phyloP scores from a whole-genome alignment of 2,329 filamentous ascomycete genomes.

The Colletotrichum tropicale region DNA sequence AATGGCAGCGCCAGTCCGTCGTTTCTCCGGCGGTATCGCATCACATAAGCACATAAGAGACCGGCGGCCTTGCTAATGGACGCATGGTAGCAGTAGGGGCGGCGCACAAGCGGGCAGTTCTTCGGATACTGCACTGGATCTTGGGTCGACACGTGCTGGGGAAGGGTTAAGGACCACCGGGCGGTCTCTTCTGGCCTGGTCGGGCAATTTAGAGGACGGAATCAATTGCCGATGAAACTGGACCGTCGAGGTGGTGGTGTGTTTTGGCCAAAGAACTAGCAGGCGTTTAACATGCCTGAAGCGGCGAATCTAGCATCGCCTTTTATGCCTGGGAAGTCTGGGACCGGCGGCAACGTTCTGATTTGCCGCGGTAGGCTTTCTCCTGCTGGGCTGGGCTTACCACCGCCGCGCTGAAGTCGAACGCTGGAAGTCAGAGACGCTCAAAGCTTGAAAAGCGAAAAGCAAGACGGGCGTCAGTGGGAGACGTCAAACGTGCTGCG shows the following conservation, averaged over 20 bases:
- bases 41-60: neutral
- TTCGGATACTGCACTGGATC: neutral
- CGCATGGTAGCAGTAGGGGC: neutral
- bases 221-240: neutral
- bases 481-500: neutral
- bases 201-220: neutral
- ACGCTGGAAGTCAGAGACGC: neutral
- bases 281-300: neutral
- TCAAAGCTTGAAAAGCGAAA: neutral
- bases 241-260: neutral
- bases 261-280: neutral
- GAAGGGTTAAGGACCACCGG: neutral
- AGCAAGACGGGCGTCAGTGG: neutral
- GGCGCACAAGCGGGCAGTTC: slow-evolving; percentile 2
- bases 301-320: neutral
- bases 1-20: neutral
- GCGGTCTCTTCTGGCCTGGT: neutral
- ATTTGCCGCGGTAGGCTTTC: neutral
- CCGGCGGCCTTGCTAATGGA: neutral
- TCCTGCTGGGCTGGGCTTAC: neutral
- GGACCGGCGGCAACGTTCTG: neutral
- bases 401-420: neutral
- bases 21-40: neutral
- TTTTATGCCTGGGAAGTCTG: neutral
- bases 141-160: neutral